Percentiles rank a stretch among this genome's conserved stretches.
Evolutionary conservation across 2,329 filamentous ascomycete species (phyloP).

Genomic region (Chaetomium sp.): DNA sequence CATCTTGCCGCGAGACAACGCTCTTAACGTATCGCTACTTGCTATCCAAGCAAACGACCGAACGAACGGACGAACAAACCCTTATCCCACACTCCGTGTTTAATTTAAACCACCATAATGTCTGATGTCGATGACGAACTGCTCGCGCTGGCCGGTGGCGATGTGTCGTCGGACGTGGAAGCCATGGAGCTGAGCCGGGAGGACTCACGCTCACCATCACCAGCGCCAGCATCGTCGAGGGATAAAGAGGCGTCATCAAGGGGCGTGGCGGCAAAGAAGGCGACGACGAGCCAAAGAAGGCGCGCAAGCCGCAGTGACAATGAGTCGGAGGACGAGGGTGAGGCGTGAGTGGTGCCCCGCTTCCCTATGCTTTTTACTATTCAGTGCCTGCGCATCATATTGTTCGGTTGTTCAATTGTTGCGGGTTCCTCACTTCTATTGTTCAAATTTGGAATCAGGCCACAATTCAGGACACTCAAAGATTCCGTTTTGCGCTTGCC

Average conservation of each 20-base stretch:
- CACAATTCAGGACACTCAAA: neutral
- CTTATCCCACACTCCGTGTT: neutral
- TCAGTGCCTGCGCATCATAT: slow-evolving; percentile 4
- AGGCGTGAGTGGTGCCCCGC: slow-evolving; percentile 59
- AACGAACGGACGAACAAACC: neutral
- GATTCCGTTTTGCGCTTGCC: neutral
- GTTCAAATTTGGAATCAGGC: neutral
- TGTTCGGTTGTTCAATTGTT: neutral
- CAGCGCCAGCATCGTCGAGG: slow-evolving; percentile 27
- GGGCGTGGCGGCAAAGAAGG: slow-evolving; percentile 28
- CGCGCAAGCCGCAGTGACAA: slow-evolving; percentile 41
- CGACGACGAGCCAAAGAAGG: slow-evolving; percentile 41
- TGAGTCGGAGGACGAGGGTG: slow-evolving; percentile 69
- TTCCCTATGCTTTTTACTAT: slow-evolving; percentile 10
- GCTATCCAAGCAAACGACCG: too few species aligned
- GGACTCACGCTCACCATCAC: slow-evolving; percentile 44
- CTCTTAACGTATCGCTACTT: too few species aligned
- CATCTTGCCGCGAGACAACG: too few species aligned
- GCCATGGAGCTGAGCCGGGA: slow-evolving; percentile 49
- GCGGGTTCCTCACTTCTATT: neutral
- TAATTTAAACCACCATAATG: slow-evolving; percentile 46
- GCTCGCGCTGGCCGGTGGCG: slow-evolving; percentile 82
- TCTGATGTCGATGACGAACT: slow-evolving; percentile 90
- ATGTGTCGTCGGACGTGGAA: slow-evolving; percentile 55
- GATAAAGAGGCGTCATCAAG: slow-evolving; percentile 34